Conservation (phyloP, 1,284 basidiomycete species). For the Phlebopus sp. region DNA sequence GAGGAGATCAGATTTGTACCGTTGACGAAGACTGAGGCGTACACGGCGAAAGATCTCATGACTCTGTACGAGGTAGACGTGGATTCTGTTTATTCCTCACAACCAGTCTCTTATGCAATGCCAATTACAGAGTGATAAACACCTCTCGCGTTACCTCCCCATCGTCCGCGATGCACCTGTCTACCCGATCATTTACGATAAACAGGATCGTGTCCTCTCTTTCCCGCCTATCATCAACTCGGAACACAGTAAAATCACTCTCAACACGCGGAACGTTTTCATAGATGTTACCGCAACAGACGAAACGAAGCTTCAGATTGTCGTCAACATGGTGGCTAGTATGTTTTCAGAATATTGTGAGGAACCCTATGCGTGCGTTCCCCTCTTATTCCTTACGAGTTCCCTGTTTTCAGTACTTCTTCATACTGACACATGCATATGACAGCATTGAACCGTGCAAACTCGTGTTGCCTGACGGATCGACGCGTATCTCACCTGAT, state of each 20-base stretch:
- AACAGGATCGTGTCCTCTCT: slow-evolving; percentile 82
- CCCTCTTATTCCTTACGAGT: neutral
- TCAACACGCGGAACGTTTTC: slow-evolving; percentile 93
- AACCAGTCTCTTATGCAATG: neutral
- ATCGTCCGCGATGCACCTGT: slow-evolving; percentile 95
- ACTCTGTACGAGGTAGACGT: slow-evolving; percentile 77
- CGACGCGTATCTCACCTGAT: slow-evolving; percentile 77
- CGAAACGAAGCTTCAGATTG: slow-evolving; percentile 93
- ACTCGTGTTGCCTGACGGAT: slow-evolving; percentile 77
- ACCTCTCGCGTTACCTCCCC: slow-evolving; percentile 84
- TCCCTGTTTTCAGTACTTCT: neutral
- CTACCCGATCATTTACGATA: slow-evolving; percentile 97
- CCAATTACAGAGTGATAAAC: slow-evolving; percentile 78
- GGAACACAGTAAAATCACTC: slow-evolving; percentile 94
- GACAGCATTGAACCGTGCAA: slow-evolving; percentile 87
- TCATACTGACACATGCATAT: slow-evolving; percentile 5
- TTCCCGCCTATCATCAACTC: slow-evolving; percentile 99
- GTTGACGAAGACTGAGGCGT: slow-evolving; percentile 60
- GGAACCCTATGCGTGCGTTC: slow-evolving; percentile 83
- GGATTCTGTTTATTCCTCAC: slow-evolving; percentile 1
- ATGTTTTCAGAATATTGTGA: slow-evolving; percentile 99
- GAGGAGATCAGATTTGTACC: slow-evolving; percentile 84
- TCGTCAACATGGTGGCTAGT: slow-evolving; percentile 89
- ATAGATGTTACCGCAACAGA: slow-evolving; percentile 99
- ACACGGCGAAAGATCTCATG: slow-evolving; percentile 78